Evolutionary conservation across 2,329 filamentous ascomycete genomes (phyloP).

Genomic region (Amphichorda felina): DNA sequence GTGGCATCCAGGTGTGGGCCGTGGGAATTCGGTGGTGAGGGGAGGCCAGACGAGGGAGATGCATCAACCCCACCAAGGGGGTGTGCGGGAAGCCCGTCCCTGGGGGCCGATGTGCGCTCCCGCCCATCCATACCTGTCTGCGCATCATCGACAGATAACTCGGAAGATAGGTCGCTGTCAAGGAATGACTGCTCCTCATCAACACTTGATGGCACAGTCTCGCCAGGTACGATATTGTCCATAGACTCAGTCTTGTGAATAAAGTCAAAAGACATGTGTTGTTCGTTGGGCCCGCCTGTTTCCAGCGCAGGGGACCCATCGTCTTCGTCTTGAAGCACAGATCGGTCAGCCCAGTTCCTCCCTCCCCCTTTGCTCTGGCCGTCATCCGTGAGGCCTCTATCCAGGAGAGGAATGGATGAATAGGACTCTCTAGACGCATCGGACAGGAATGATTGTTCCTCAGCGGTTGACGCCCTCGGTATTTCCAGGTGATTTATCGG

Average conservation of each 20-base stretch:
- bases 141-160: conserved; percentile 41
- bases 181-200: conserved; percentile 33
- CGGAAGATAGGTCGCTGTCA: conserved; percentile 50
- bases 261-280: conserved; percentile 39
- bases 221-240: conserved; percentile 25
- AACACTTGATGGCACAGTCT: conserved; percentile 15
- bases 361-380: conserved; percentile 26
- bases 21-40: conserved; percentile 1
- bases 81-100: conserved; percentile 18
- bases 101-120: conserved; percentile 7
- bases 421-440: conserved; percentile 63
- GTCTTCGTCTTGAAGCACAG: conserved; percentile 38
- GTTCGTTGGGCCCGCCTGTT: conserved; percentile 15
- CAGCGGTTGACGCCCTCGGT: conserved; percentile 16
- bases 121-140: conserved; percentile 11
- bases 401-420: conserved; percentile 64
- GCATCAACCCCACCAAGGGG: conserved; percentile 14
- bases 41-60: background rate
- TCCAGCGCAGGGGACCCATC: conserved; percentile 12
- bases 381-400: conserved; percentile 49
- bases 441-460: conserved; percentile 36
- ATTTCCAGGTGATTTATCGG: conserved; percentile 8
- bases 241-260: conserved; percentile 38
- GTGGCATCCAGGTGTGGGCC: background rate
- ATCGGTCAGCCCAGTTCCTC: conserved; percentile 41